phyloP scores from a whole-genome alignment of 108 stramenopile genomes.

The Cyclotella atomus region DNA sequence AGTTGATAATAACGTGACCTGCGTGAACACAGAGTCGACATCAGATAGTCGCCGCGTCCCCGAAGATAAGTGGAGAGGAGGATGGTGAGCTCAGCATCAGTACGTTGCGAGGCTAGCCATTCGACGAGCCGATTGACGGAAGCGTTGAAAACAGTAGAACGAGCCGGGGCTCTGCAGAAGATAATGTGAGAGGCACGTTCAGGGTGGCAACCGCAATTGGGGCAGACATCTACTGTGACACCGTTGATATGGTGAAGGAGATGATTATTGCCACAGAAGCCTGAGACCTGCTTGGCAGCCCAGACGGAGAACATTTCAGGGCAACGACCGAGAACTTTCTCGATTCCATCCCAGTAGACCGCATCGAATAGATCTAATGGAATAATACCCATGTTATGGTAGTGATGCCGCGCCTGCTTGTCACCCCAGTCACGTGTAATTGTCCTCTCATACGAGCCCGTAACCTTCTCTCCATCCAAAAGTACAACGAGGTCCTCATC shows the following conservation, averaged over 20 bases:
- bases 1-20: neutral
- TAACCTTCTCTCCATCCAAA: neutral
- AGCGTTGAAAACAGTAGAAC: neutral
- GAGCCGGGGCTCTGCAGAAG: neutral
- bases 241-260: conserved; percentile 1
- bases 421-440: neutral
- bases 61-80: neutral
- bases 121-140: neutral
- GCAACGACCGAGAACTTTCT: neutral
- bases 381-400: neutral
- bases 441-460: neutral
- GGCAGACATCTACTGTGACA: neutral
- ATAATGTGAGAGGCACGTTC: neutral
- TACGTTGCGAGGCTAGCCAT: conserved; percentile 2
- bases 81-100: neutral
- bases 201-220: neutral
- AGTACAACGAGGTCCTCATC: neutral
- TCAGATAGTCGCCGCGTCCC: neutral
- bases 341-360: conserved; percentile 5
- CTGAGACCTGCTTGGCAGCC: neutral
- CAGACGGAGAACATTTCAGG: conserved; percentile 8
- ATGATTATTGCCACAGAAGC: neutral
- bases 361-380: neutral
- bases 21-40: neutral
- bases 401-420: neutral